A percentile compares a stretch with the other conserved stretches of the same genome.
These are phyloP conservation scores for Pleurostoma richardsiae DNA, from an alignment of 2,329 filamentous ascomycete genomes.

Conservation along the genomic window DNA sequence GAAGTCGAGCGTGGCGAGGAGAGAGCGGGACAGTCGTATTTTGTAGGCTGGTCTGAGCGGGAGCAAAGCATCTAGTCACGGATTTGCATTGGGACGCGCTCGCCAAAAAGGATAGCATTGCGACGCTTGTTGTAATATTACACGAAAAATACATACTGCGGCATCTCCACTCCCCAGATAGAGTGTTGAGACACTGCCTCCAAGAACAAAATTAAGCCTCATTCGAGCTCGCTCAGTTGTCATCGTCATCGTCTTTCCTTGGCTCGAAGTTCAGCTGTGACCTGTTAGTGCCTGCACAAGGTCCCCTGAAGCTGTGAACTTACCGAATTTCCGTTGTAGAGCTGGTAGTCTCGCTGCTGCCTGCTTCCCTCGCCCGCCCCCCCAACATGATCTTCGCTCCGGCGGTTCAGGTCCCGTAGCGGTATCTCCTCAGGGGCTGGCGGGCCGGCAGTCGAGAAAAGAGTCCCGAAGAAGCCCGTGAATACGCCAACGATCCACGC, in stretches of 20 bases:
- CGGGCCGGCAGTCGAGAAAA: slow-evolving; percentile 13
- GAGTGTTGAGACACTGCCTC: too few relatives aligned
- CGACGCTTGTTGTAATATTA: too few relatives aligned
- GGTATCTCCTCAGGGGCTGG: slow-evolving; percentile 1
- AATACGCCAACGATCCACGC: slow-evolving; percentile 24
- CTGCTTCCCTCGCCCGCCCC: neutral
- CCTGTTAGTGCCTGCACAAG: slow-evolving; percentile 17
- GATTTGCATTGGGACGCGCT: too few relatives aligned
- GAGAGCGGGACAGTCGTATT: too few relatives aligned
- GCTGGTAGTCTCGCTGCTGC: slow-evolving; percentile 56
- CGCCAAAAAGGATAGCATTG: too few relatives aligned
- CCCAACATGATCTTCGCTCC: slow-evolving; percentile 10
- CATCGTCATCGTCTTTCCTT: slow-evolving; percentile 52
- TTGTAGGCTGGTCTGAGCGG: too few relatives aligned
- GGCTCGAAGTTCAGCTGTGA: slow-evolving; percentile 63
- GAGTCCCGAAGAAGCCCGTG: slow-evolving; percentile 18
- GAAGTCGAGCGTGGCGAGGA: slow-evolving; percentile 1
- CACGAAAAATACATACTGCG: too few relatives aligned
- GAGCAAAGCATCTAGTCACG: too few relatives aligned
- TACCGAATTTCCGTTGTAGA: slow-evolving; percentile 92
- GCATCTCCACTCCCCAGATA: too few relatives aligned
- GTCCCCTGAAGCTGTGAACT: slow-evolving; percentile 20
- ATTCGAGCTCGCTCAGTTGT: neutral
- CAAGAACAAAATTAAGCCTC: too few relatives aligned
- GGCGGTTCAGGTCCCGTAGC: neutral